Percentiles rank a stretch among this genome's conserved stretches.
Conservation (phyloP, 106 monocot genomes). For the Dioscorea dumetorum region DNA sequence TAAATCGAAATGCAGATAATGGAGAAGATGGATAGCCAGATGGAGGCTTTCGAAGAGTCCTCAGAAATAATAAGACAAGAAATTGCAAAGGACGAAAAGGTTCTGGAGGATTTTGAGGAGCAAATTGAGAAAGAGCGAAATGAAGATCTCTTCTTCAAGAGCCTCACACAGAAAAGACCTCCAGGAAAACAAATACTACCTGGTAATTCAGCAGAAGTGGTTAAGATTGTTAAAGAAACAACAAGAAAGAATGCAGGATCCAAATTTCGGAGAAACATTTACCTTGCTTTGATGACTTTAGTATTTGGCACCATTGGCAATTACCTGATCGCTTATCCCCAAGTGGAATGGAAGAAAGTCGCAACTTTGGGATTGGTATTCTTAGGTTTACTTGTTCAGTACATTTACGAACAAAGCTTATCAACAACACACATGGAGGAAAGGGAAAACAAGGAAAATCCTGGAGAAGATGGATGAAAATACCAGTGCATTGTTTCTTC, state of each 20-base stretch:
- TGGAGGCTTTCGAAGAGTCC: background rate
- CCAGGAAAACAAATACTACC: background rate
- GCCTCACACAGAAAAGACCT: background rate
- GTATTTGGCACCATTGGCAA: background rate
- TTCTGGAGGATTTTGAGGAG: background rate
- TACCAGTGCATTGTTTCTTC: background rate
- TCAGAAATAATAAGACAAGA: background rate
- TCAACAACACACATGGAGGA: background rate
- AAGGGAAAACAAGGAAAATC: too few relatives aligned
- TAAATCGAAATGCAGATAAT: background rate
- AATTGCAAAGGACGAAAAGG: background rate
- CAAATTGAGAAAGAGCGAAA: background rate
- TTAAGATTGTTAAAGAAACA: too few relatives aligned
- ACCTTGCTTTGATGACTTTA: background rate
- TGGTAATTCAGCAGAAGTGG: too few relatives aligned
- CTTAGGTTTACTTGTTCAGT: background rate
- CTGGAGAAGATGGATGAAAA: conserved; percentile 2
- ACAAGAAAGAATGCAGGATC: background rate
- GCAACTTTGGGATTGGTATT: background rate
- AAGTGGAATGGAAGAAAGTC: background rate
- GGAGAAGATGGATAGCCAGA: background rate
- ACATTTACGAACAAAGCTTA: background rate
- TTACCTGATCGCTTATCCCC: background rate
- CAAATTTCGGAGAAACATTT: background rate
- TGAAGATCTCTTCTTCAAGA: background rate